Base-by-base conservation (phyloP, 2,329 filamentous ascomycete species). In the Dothidotthia symphoricarpi region DNA sequence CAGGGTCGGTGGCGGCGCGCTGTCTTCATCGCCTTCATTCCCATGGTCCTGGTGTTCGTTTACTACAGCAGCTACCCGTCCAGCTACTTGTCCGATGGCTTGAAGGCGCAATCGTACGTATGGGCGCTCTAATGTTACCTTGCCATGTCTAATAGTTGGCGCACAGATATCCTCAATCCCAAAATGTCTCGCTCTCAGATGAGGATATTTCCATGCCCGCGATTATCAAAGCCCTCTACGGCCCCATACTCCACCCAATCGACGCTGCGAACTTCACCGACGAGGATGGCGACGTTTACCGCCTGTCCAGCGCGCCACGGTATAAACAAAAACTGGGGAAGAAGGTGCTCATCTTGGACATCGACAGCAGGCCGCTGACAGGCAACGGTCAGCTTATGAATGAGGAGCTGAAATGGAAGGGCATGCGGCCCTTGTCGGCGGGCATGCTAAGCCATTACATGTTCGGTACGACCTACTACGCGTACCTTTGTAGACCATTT, bases 401-500 rank as follows among this genome's bases (percentile, higher is more conserved):
- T 40, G 30, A 57, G 27, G 47, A 64, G 15, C 41, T 66, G 30
- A 60, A 64, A 32, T 67, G 63, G 64, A 63, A 65, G 43, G 55
- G 55, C 39, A 64, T 66, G 55, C 57, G 61, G 15, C 54, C 61
- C 24, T 54, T 66, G 22, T 61, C 61, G 15, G 63, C 63, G 11
- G 64, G 64, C 30, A 67, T 67, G 63, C 54, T 67, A 22, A 63
- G 60, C 32, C 64, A 67, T 41, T 67, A 64, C 45, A 64, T 64
- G 52, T 67, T 63, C 34, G 61, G 59, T 63, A 53, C 12, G 53
- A 36, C 27, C 26, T n/a, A 6, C 8, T 11, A 12, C 11, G 9
- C 19, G 5, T 22, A 9, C 16, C 13, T 4, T 15, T 5, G 10
- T 10, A 11, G 16, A 31, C 28, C 27, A 30, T 27, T 14, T 4